Evolutionary conservation across 1,284 basidiomycete genomes (phyloP).

Genomic region (Acaromyces ingoldii): DNA sequence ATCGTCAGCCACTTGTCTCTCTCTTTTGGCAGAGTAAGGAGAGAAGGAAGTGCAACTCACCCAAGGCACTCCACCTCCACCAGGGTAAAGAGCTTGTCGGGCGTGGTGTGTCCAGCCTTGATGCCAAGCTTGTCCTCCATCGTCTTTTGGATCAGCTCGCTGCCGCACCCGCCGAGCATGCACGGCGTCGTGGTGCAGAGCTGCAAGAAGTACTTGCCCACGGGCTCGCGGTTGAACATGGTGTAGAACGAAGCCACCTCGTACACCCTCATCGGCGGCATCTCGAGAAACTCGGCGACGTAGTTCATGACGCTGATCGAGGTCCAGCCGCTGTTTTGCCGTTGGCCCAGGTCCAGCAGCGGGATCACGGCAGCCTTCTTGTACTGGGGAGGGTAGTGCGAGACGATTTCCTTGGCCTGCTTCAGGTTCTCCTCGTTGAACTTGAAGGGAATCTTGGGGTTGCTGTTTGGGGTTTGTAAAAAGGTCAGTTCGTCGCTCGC

Average conservation of each 20-base stretch:
- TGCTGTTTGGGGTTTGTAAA: too few species aligned
- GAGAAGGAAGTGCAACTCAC: conserved; percentile 1
- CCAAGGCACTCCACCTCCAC: conserved; percentile 96
- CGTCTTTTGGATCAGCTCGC: conserved; percentile 80
- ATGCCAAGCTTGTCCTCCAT: conserved; percentile 78
- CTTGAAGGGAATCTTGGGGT: conserved; percentile 71
- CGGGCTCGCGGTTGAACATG: conserved; percentile 82
- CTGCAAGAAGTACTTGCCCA: conserved; percentile 90
- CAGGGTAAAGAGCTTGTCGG: conserved; percentile 93
- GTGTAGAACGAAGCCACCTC: conserved; percentile 99
- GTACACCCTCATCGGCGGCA: conserved; percentile 98
- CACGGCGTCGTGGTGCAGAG: conserved; percentile 99
- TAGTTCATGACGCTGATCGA: conserved; percentile 99
- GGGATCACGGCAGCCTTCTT: conserved; percentile 94
- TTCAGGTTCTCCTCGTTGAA: conserved; percentile 77
- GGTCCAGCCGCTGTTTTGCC: conserved; percentile 98
- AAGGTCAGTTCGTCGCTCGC: not conserved
- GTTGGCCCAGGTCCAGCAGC: conserved; percentile 88
- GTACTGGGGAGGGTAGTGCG: conserved; percentile 91
- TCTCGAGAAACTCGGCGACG: conserved; percentile 77
- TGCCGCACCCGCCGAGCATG: conserved; percentile 80
- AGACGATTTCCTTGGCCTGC: conserved; percentile 80
- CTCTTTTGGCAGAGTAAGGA: not conserved
- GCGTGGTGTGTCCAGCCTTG: conserved; percentile 82
- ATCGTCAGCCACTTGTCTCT: not conserved